Conservation (phyloP, 192 early-diverging fungal genomes). For the Linnemannia elongata region DNA sequence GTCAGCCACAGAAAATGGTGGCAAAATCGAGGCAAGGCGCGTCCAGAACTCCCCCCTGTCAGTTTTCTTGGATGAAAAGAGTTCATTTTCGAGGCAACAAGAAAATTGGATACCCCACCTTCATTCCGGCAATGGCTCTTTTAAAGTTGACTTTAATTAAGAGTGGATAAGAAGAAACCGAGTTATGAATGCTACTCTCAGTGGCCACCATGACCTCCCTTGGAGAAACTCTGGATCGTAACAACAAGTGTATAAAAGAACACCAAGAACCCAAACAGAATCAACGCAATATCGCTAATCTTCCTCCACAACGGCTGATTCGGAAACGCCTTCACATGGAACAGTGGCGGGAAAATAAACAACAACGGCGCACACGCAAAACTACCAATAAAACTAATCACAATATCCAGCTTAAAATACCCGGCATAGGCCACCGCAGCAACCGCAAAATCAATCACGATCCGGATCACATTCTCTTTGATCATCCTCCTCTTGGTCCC, state of each 20-base stretch:
- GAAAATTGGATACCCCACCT: too few relatives aligned
- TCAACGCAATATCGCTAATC: slow-evolving; percentile 69
- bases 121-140: fast-evolving
- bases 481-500: slow-evolving; percentile 72
- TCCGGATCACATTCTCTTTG: slow-evolving; percentile 82
- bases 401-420: slow-evolving; percentile 85
- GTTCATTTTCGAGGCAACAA: too few relatives aligned
- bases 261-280: slow-evolving; percentile 71
- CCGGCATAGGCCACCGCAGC: slow-evolving; percentile 79
- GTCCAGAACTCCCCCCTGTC: not conserved
- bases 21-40: not conserved
- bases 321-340: slow-evolving; percentile 76
- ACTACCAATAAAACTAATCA: slow-evolving; percentile 89
- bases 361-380: slow-evolving; percentile 78
- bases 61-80: not conserved
- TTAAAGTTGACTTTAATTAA: not conserved
- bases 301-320: slow-evolving; percentile 57
- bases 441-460: slow-evolving; percentile 71
- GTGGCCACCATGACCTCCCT: not conserved
- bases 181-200: not conserved
- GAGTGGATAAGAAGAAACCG: too few relatives aligned
- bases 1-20: not conserved
- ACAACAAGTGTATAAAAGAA: slow-evolving; percentile 77
- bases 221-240: slow-evolving; percentile 62
- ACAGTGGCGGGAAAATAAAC: slow-evolving; percentile 90